These are phyloP conservation scores for Hypocrella siamensis DNA, from an alignment of 2,329 filamentous ascomycete species.

Conservation along the genomic window DNA sequence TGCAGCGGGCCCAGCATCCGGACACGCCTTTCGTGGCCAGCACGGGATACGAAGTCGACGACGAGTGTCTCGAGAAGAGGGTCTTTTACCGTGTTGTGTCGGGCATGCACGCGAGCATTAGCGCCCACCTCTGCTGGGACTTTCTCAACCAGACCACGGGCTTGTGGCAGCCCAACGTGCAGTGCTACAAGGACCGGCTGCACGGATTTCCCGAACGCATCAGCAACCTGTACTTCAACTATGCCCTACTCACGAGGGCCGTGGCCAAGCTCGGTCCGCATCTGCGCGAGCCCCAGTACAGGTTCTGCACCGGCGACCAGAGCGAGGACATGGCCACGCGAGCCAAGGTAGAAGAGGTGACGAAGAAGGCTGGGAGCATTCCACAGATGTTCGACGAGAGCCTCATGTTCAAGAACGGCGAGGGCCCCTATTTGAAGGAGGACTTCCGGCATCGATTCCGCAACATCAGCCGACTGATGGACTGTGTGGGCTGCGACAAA, in stretches of 20 bases:
- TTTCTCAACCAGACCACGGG: slow-evolving; percentile 92
- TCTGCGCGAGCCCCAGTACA: slow-evolving; percentile 54
- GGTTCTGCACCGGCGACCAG: slow-evolving; percentile 79
- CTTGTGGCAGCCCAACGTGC: slow-evolving; percentile 77
- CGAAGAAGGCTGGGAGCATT: slow-evolving; percentile 51
- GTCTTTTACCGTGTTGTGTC: slow-evolving; percentile 93
- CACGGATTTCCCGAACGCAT: slow-evolving; percentile 78
- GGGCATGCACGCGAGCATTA: slow-evolving; percentile 97
- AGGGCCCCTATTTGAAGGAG: slow-evolving; percentile 70
- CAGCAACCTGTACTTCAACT: slow-evolving; percentile 98
- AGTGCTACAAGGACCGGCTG: slow-evolving; percentile 78
- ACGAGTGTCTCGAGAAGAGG: slow-evolving; percentile 95
- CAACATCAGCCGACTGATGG: slow-evolving; percentile 94
- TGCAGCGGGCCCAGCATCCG: slow-evolving; percentile 26
- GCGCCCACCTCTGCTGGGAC: slow-evolving; percentile 88
- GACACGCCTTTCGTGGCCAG: slow-evolving; percentile 45
- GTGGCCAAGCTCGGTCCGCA: slow-evolving; percentile 79
- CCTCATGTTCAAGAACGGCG: slow-evolving; percentile 77
- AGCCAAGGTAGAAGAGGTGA: slow-evolving; percentile 63
- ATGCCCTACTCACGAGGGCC: slow-evolving; percentile 82
- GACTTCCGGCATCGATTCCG: slow-evolving; percentile 96
- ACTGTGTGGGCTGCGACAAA: slow-evolving; percentile 97
- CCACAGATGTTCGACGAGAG: slow-evolving; percentile 84
- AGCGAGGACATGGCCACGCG: slow-evolving; percentile 67
- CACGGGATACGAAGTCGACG: slow-evolving; percentile 60